A percentile compares a stretch with the other conserved stretches of the same genome.
These are phyloP conservation scores for Epichloe typhina DNA, from an alignment of 2,329 filamentous ascomycete species.

Conservation along the genomic window DNA sequence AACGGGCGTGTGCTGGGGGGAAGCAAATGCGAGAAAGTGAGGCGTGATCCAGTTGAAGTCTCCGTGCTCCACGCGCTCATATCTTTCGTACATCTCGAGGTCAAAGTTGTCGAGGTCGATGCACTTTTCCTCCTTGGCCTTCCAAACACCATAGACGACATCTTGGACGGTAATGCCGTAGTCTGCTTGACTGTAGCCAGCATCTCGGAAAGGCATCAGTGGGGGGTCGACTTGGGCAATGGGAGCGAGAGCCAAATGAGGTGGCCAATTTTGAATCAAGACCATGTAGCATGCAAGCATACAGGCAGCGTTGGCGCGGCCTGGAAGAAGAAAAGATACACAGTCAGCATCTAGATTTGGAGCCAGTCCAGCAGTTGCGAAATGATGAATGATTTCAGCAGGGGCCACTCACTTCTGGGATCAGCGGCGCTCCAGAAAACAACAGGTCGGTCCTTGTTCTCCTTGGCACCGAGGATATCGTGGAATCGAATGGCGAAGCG, in stretches of 20 bases:
- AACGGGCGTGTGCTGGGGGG: constrained; percentile 71
- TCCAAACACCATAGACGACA: constrained; percentile 97
- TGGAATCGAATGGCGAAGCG: constrained; percentile 93
- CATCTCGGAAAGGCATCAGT: constrained; percentile 96
- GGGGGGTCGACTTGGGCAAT: constrained; percentile 95
- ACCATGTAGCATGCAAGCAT: constrained; percentile 98
- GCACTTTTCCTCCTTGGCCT: constrained; percentile 89
- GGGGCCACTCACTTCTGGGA: constrained; percentile 57
- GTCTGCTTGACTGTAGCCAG: constrained; percentile 95
- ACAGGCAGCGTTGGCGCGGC: constrained; percentile 85
- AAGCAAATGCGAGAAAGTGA: constrained; percentile 90
- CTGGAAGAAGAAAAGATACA: constrained; percentile 27
- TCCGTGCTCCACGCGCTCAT: constrained; percentile 90
- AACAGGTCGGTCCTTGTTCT: constrained; percentile 78
- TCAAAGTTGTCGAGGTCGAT: constrained; percentile 90
- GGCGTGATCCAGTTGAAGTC: constrained; percentile 99
- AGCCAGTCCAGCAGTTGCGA: no score
- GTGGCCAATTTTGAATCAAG: constrained; percentile 92
- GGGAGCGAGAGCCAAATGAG: constrained; percentile 85
- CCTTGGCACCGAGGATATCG: constrained; percentile 81
- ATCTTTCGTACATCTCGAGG: constrained; percentile 92
- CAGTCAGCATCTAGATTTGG: not conserved
- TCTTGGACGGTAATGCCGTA: constrained; percentile 94
- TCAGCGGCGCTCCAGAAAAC: constrained; percentile 95
- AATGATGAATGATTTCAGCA: no score